These are phyloP conservation scores for Tulasnella calospora DNA, from an alignment of 768 basidiomycete species.

Conservation along the genomic window DNA sequence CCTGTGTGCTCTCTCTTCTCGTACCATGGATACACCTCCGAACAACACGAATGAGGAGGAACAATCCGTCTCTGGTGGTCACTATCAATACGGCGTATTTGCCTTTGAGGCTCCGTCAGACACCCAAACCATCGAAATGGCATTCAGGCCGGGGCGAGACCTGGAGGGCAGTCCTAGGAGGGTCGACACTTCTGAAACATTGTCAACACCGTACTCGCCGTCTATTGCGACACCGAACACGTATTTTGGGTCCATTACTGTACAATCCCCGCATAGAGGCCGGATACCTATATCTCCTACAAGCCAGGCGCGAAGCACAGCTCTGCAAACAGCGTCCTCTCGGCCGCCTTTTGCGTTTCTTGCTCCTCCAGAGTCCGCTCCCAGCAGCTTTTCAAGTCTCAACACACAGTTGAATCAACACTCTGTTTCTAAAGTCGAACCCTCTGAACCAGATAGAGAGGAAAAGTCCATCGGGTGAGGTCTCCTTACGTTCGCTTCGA, in stretches of 20 bases:
- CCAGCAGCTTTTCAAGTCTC: background rate
- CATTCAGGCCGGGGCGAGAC: background rate
- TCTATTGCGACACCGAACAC: background rate
- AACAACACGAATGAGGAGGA: no score
- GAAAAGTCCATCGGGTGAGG: background rate
- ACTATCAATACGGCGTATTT: background rate
- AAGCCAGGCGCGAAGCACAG: background rate
- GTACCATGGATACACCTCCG: no score
- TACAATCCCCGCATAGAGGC: background rate
- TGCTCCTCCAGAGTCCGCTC: background rate
- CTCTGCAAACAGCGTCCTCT: background rate
- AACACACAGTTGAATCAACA: no score
- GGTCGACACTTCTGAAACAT: background rate
- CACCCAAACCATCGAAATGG: background rate
- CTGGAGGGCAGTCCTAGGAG: background rate
- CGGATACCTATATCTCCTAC: background rate
- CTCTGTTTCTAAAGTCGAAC: no score
- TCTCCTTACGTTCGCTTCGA: background rate
- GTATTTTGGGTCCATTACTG: background rate
- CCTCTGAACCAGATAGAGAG: no score
- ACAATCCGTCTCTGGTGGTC: no score
- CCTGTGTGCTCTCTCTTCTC: no score
- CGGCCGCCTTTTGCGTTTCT: background rate
- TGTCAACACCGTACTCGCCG: background rate
- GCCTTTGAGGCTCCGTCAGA: background rate